Percentiles rank a stretch among this genome's conserved stretches.
Conservation (phyloP, 345 rosid species). For the Salix dunnii region DNA sequence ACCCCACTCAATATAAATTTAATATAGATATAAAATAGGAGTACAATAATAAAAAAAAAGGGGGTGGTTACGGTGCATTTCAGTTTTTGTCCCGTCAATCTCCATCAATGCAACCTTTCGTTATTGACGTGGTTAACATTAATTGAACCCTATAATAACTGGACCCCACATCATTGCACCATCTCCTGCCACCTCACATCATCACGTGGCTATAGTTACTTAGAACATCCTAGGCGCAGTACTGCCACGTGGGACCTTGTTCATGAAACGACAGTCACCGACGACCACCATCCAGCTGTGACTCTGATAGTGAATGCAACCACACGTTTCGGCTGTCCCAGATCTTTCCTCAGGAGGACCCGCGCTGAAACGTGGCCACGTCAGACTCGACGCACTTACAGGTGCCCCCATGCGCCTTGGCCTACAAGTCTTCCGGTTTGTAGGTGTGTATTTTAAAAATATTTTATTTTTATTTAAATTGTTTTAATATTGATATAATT, state of each 20-base stretch:
- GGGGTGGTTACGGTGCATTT: not conserved
- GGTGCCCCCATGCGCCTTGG: constrained; percentile 36
- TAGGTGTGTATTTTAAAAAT: no score
- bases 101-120: not conserved
- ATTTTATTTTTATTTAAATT: no score
- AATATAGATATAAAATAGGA: no score
- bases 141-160: not conserved
- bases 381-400: constrained; percentile 27
- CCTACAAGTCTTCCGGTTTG: constrained; percentile 5
- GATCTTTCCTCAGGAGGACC: constrained; percentile 23
- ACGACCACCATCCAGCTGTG: constrained; percentile 30
- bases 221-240: not conserved
- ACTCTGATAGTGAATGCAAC: constrained; percentile 34
- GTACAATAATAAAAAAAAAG: no score
- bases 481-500: no score
- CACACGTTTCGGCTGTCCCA: constrained; percentile 8
- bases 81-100: not conserved
- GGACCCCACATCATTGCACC: not conserved
- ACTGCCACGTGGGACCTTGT: constrained; percentile 24
- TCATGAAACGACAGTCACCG: constrained; percentile 20
- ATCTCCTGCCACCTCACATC: not conserved
- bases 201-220: not conserved
- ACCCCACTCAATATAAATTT: no score
- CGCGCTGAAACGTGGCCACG: constrained; percentile 39
- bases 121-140: not conserved